Evolutionary conservation across 1,284 basidiomycete genomes (phyloP).

Genomic region (Coriolopsis trogii): DNA sequence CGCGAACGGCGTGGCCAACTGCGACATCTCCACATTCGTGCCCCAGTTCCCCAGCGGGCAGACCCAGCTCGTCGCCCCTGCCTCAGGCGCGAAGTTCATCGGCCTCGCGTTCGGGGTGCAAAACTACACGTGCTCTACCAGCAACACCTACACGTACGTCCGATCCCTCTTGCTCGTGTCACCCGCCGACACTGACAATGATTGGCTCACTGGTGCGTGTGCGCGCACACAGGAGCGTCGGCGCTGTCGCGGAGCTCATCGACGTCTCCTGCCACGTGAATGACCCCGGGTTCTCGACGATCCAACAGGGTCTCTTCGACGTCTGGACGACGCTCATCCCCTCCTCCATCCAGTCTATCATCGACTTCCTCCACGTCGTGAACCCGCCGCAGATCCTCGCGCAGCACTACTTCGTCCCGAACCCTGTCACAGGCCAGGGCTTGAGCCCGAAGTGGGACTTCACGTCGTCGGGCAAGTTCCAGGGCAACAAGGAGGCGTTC

Average conservation of each 20-base stretch:
- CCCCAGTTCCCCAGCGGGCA: constrained; percentile 31
- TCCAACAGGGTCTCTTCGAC: constrained; percentile 45
- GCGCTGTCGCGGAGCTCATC: constrained; percentile 61
- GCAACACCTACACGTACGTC: constrained; percentile 40
- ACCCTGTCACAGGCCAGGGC: constrained; percentile 46
- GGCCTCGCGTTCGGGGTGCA: constrained; percentile 45
- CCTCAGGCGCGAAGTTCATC: constrained; percentile 40
- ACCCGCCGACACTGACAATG: background rate
- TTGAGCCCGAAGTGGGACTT: constrained; percentile 62
- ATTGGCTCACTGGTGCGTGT: background rate
- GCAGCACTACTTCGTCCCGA: constrained; percentile 58
- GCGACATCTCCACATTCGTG: constrained; percentile 25
- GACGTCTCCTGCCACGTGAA: constrained; percentile 59
- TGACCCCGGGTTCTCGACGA: constrained; percentile 39
- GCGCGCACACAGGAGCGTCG: constrained; percentile 34
- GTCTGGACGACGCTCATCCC: constrained; percentile 37
- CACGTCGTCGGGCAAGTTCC: constrained; percentile 39
- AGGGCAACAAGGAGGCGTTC: constrained; percentile 49
- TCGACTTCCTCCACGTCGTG: constrained; percentile 34
- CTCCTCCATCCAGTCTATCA: constrained; percentile 40
- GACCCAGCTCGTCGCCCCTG: constrained; percentile 28
- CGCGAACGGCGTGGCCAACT: constrained; percentile 12
- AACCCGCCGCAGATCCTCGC: constrained; percentile 43
- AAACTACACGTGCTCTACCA: constrained; percentile 43
- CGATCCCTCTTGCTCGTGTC: constrained; percentile 1